Conservation (phyloP, 2,329 filamentous ascomycete species). For the Pochonia chlamydosporia region DNA sequence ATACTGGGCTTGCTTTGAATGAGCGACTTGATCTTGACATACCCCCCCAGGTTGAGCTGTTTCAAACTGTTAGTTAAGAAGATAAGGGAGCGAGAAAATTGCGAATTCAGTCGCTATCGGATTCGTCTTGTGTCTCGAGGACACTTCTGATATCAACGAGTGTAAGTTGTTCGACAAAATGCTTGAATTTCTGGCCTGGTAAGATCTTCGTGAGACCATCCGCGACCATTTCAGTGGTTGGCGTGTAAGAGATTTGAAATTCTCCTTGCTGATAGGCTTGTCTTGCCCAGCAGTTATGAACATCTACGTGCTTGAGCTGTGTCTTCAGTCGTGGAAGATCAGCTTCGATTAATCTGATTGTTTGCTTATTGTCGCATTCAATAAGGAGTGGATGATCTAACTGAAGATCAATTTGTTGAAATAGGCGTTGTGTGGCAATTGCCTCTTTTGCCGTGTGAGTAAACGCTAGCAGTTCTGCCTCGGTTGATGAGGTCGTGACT, state of each 20-base stretch:
- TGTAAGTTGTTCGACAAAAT: conserved; percentile 2
- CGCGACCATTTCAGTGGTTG: conserved; percentile 1
- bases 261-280: conserved; percentile 1
- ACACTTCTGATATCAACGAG: conserved; percentile 6
- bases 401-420: not conserved
- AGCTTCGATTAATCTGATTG: not conserved
- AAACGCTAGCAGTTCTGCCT: not conserved
- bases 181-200: conserved; percentile 3
- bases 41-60: too few species aligned
- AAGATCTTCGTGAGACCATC: conserved; percentile 4
- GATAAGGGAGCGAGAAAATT: too few species aligned
- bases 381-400: too few species aligned
- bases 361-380: not conserved
- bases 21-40: too few species aligned
- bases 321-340: not conserved
- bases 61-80: too few species aligned
- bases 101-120: too few species aligned
- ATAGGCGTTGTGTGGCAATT: not conserved
- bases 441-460: not conserved
- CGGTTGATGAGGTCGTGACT: not conserved
- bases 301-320: conserved; percentile 3
- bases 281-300: conserved; percentile 5
- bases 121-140: too few species aligned
- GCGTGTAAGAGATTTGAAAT: conserved; percentile 7
- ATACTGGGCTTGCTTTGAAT: too few species aligned